A percentile compares a stretch with the other conserved stretches of the same genome.
These are phyloP conservation scores for Polygonum aviculare DNA, from an alignment of 148 eudicot genomes.

Conservation along the genomic window DNA sequence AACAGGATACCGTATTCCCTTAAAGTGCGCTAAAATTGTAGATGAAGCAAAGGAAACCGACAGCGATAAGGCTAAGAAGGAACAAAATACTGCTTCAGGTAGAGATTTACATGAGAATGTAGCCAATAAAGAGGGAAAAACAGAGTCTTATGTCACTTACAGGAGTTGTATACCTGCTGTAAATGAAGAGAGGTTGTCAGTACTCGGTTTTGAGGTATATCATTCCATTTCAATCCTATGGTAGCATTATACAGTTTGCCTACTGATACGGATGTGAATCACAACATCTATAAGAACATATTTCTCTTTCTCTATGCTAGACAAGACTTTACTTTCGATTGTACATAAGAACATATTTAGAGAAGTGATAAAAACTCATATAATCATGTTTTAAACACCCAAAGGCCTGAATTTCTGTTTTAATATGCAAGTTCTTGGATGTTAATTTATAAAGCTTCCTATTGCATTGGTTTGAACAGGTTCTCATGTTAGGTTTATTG, in stretches of 20 bases:
- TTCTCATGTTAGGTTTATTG: slow-evolving; percentile 14
- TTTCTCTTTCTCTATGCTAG: neutral
- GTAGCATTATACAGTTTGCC: neutral
- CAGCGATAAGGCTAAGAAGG: slow-evolving; percentile 20
- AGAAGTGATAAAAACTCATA: too few species aligned
- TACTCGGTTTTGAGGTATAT: slow-evolving; percentile 88
- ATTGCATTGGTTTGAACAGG: slow-evolving; percentile 1
- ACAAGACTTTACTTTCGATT: neutral
- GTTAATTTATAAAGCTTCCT: neutral
- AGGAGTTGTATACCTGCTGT: slow-evolving; percentile 77
- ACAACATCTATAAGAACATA: neutral
- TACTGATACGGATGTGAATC: neutral
- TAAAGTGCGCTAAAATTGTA: slow-evolving; percentile 43
- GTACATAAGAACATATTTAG: too few species aligned
- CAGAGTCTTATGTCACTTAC: slow-evolving; percentile 49
- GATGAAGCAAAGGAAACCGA: slow-evolving; percentile 26
- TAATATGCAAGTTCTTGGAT: neutral
- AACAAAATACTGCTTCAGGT: slow-evolving; percentile 10
- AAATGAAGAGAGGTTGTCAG: slow-evolving; percentile 69
- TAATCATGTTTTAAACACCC: too few species aligned
- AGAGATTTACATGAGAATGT: slow-evolving; percentile 32
- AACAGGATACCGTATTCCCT: slow-evolving; percentile 90
- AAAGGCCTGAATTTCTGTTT: neutral
- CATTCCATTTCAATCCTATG: neutral
- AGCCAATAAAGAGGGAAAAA: slow-evolving; percentile 29